Conservation (phyloP, 2,329 filamentous ascomycete species). For the Bipolaris zeicola region DNA sequence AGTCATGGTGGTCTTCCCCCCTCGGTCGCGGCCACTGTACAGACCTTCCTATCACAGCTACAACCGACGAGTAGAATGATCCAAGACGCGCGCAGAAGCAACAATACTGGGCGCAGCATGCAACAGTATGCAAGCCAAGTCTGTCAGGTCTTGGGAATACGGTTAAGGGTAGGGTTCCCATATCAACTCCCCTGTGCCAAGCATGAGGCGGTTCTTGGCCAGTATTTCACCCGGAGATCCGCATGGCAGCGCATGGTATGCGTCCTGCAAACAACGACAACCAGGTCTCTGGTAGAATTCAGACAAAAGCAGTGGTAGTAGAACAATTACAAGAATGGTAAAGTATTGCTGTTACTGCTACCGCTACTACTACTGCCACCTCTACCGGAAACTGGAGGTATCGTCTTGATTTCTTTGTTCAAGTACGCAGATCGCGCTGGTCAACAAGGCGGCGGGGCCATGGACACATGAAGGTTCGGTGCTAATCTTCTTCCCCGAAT, state of each 20-base stretch:
- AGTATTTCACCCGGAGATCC: constrained; percentile 2
- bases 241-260: constrained; percentile 13
- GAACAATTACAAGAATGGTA: too few relatives aligned
- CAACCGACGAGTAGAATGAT: constrained; percentile 39
- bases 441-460: constrained; percentile 10
- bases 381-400: too few relatives aligned
- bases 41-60: constrained; percentile 44
- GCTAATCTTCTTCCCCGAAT: background rate
- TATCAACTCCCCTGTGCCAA: constrained; percentile 19
- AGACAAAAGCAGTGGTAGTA: too few relatives aligned
- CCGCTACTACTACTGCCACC: too few relatives aligned
- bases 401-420: too few relatives aligned
- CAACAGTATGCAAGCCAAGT: constrained; percentile 24
- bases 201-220: constrained; percentile 17
- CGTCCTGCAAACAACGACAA: too few relatives aligned
- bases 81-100: constrained; percentile 28
- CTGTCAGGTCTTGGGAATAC: constrained; percentile 24
- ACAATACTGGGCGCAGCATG: constrained; percentile 21
- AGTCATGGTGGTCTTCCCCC: constrained; percentile 20
- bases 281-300: too few relatives aligned
- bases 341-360: too few relatives aligned
- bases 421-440: background rate
- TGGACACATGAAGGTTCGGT: background rate
- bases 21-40: constrained; percentile 17
- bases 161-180: constrained; percentile 18